phyloP scores from a whole-genome alignment of 192 early-diverging fungal genomes.

The Thamnidium elegans region DNA sequence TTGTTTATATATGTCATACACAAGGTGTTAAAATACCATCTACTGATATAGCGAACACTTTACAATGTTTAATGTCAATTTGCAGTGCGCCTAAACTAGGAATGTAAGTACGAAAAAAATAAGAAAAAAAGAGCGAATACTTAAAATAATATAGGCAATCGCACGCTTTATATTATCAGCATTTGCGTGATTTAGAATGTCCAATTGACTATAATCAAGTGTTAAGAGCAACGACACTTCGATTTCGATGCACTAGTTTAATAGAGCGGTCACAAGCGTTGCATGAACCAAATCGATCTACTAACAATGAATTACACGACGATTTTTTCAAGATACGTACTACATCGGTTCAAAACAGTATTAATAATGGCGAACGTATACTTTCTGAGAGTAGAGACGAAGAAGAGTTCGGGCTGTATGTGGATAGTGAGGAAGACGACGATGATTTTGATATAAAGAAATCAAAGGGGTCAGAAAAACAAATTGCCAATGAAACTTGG shows the following conservation, averaged over 20 bases:
- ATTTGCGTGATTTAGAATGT: conserved; percentile 16
- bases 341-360: too few species aligned
- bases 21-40: conserved; percentile 52
- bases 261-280: not conserved
- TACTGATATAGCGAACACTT: conserved; percentile 44
- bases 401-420: conserved; percentile 6
- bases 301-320: conserved; percentile 1
- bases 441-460: not conserved
- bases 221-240: conserved; percentile 13
- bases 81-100: conserved; percentile 48
- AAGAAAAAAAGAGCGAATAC: too few species aligned
- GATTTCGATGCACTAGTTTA: conserved; percentile 12
- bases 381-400: not conserved
- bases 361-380: not conserved
- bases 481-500: conserved; percentile 27
- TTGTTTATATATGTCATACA: conserved; percentile 56
- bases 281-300: not conserved
- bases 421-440: conserved; percentile 11
- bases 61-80: conserved; percentile 47
- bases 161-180: conserved; percentile 23
- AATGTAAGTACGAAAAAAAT: conserved; percentile 31
- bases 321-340: not conserved
- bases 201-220: conserved; percentile 31
- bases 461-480: not conserved
- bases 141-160: conserved; percentile 6